Conservation (phyloP, 192 early-diverging fungal genomes). For the Podila minutissima region DNA sequence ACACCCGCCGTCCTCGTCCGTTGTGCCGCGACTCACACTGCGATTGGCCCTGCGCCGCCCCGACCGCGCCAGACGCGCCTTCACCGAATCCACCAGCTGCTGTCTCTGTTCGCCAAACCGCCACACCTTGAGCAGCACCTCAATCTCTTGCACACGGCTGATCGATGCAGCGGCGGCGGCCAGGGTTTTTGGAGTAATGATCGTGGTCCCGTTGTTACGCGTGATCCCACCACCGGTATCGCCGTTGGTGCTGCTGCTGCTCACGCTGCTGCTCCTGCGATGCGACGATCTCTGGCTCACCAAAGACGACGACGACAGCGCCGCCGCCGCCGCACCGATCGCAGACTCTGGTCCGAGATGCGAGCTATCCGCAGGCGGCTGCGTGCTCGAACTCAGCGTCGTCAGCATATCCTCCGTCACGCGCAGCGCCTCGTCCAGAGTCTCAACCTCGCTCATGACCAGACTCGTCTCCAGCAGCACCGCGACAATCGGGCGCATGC, state of each 20-base stretch:
- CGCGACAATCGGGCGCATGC: conserved; percentile 45
- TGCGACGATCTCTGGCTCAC: not conserved
- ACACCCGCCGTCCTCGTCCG: conserved; percentile 8
- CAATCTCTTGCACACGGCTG: conserved; percentile 38
- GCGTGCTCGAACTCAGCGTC: conserved; percentile 14
- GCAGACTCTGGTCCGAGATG: conserved; percentile 2
- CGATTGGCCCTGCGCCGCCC: conserved; percentile 11
- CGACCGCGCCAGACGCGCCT: conserved; percentile 29
- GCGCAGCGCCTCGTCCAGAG: conserved; percentile 42
- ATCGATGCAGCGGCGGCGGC: conserved; percentile 30
- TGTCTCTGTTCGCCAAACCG: conserved; percentile 40
- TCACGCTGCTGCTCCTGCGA: conserved; percentile 37
- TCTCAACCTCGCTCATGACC: conserved; percentile 37
- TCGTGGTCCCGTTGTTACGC: not conserved
- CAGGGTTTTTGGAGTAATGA: conserved; percentile 36
- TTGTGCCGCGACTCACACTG: conserved; percentile 2
- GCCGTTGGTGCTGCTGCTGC: conserved; percentile 21
- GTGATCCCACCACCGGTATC: not conserved
- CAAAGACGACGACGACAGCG: not conserved
- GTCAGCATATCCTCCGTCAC: conserved; percentile 37
- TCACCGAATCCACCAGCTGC: conserved; percentile 39
- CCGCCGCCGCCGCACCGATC: conserved; percentile 7
- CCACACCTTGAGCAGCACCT: conserved; percentile 38
- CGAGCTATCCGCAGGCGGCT: conserved; percentile 5
- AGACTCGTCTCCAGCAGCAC: conserved; percentile 39